phyloP scores from a whole-genome alignment of 345 rosid genomes.

The Boechera stricta region DNA sequence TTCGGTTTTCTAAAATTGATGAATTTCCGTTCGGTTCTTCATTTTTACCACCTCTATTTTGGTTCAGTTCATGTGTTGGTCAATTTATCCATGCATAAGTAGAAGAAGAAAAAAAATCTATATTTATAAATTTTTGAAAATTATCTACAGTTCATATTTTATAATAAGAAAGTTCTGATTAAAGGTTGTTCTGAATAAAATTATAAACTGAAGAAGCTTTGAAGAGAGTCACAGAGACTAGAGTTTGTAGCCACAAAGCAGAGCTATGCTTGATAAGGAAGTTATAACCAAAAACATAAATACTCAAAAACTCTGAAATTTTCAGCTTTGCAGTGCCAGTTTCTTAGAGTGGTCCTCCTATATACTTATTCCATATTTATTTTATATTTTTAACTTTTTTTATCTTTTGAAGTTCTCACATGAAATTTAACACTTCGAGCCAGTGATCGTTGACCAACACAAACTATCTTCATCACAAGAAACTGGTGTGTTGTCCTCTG shows the following conservation, averaged over 20 bases:
- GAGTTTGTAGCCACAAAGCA: too few relatives aligned
- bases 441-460: slow-evolving; percentile 43
- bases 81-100: too few relatives aligned
- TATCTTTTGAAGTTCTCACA: slow-evolving; percentile 1
- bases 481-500: slow-evolving; percentile 39
- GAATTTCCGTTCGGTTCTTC: too few relatives aligned
- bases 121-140: too few relatives aligned
- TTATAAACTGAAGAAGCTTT: background rate
- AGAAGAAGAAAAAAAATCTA: background rate
- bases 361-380: background rate
- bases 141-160: background rate
- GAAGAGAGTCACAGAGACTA: too few relatives aligned
- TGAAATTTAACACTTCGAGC: slow-evolving; percentile 26
- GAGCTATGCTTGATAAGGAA: background rate
- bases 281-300: slow-evolving; percentile 10
- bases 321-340: slow-evolving; percentile 35
- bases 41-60: too few relatives aligned
- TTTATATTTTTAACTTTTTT: background rate
- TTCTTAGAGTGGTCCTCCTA: slow-evolving; percentile 29
- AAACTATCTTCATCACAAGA: slow-evolving; percentile 43
- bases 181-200: background rate
- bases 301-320: slow-evolving; percentile 9
- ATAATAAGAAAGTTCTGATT: background rate
- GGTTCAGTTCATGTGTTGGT: background rate
- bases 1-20: too few relatives aligned